Base-by-base conservation (phyloP, 495 filamentous ascomycete genomes). In the Hypoxylon intermedium region DNA sequence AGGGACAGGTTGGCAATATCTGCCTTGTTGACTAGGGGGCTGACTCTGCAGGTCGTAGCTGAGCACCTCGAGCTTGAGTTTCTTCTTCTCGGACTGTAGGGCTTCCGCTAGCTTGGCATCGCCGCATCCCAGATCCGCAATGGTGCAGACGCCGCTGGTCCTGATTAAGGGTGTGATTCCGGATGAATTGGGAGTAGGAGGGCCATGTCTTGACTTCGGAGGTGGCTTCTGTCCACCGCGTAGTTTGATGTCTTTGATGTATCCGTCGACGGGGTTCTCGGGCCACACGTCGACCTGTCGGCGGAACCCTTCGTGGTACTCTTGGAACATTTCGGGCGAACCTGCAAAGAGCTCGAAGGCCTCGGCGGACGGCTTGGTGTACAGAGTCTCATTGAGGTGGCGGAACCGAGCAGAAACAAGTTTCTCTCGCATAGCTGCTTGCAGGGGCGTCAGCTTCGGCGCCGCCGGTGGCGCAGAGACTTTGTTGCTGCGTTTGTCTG, bases 261-360 rank as follows among this genome's bases (percentile, higher is more conserved):
- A 97, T 16, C 79, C 82, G 61, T 96, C 87, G 13, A 98, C 90
- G 0, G 94, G 94, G 75, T 98, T 98, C 54, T 93, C 89, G 28
- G 94, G 94, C 94, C 94, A 98, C 1, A 89, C 87, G 48, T 89
- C 87, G 46, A 98, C 94, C 76, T 98, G 94, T 20, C 90, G 87
- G 1, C 93, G 87, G 82, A 98, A 98, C 13, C 94, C 94, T 38
- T 87, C 85, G 73, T 98, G 94, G 74, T 98, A 98, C 68, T 97
- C 91, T 36, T 83, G 78, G 77, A 97, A 98, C 77, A 97, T 88
- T 58, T 94, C 90, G 0, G 94, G 94, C 55, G 87, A 89, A 6
- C 86, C 72, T 34, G 80, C 72, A 79, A 98, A 98, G 33, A 97
- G 83, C 53, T 83, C 71, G 52, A 93, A 83, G 12, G 93, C 87